phyloP scores from a whole-genome alignment of 2,329 filamentous ascomycete species.

The Stagonosporopsis vannaccii region DNA sequence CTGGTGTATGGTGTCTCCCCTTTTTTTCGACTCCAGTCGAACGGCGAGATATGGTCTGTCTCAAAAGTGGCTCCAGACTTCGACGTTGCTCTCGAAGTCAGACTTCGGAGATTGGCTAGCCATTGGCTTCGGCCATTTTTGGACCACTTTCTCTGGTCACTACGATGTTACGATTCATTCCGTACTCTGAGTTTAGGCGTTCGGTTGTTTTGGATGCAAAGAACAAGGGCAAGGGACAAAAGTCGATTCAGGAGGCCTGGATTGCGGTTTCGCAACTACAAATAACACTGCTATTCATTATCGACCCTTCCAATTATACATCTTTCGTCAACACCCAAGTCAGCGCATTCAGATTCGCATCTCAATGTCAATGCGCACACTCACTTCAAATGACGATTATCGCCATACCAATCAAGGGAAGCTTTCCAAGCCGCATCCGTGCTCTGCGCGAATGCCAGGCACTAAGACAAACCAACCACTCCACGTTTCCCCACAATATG shows the following conservation, averaged over 20 bases:
- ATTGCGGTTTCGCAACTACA: background rate
- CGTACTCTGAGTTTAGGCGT: background rate
- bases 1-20: background rate
- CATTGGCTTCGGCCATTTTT: background rate
- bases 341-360: background rate
- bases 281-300: background rate
- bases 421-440: background rate
- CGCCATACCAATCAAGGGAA: background rate
- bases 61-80: background rate
- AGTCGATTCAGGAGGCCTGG: conserved; percentile 4
- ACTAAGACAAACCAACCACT: background rate
- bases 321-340: background rate
- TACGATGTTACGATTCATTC: background rate
- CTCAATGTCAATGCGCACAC: background rate
- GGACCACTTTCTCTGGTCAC: background rate
- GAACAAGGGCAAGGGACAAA: conserved; percentile 1
- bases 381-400: background rate
- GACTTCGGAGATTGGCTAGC: background rate
- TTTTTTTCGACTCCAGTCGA: background rate
- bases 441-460: background rate
- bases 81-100: background rate
- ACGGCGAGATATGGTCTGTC: background rate
- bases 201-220: background rate
- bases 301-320: background rate
- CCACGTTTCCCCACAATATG: conserved; percentile 9